These are phyloP conservation scores for Apodospora peruviana DNA, from an alignment of 495 filamentous ascomycete genomes.

Conservation along the genomic window DNA sequence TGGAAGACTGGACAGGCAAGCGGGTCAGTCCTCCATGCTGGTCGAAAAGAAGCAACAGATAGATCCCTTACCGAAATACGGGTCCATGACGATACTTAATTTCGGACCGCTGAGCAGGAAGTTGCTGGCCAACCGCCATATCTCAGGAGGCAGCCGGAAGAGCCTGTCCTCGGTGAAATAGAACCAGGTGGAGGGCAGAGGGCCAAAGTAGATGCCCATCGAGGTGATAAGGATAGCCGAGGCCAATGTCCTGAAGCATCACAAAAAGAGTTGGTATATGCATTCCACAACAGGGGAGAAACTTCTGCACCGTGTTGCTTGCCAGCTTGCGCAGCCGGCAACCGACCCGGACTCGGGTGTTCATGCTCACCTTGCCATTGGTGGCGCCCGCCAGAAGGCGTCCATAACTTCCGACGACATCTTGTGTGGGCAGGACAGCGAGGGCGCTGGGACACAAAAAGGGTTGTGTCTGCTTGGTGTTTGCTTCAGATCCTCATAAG, in stretches of 20 bases:
- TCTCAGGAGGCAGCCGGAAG: conserved; percentile 56
- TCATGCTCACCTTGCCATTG: conserved; percentile 57
- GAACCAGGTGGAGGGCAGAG: conserved; percentile 50
- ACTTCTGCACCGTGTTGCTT: background rate
- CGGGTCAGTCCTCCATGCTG: conserved; percentile 3
- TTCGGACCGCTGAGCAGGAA: conserved; percentile 66
- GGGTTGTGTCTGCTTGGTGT: conserved; percentile 7
- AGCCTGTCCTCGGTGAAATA: conserved; percentile 53
- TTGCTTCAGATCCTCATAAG: conserved; percentile 11
- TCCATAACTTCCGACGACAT: conserved; percentile 47
- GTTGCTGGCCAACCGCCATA: conserved; percentile 53
- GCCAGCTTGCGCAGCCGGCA: no score
- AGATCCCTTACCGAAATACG: conserved; percentile 64
- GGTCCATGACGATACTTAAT: conserved; percentile 69
- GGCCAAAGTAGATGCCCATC: conserved; percentile 51
- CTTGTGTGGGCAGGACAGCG: conserved; percentile 3
- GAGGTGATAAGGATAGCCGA: conserved; percentile 62
- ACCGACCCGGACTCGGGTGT: background rate
- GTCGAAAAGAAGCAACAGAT: background rate
- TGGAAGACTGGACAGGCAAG: conserved; percentile 25
- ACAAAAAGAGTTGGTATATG: conserved; percentile 3
- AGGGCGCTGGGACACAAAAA: conserved; percentile 1
- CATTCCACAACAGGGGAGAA: background rate
- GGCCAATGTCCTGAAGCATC: conserved; percentile 57
- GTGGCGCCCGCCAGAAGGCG: conserved; percentile 65